These are phyloP conservation scores for Tephrocybe sp. DNA, from an alignment of 768 basidiomycete genomes.

Conservation along the genomic window DNA sequence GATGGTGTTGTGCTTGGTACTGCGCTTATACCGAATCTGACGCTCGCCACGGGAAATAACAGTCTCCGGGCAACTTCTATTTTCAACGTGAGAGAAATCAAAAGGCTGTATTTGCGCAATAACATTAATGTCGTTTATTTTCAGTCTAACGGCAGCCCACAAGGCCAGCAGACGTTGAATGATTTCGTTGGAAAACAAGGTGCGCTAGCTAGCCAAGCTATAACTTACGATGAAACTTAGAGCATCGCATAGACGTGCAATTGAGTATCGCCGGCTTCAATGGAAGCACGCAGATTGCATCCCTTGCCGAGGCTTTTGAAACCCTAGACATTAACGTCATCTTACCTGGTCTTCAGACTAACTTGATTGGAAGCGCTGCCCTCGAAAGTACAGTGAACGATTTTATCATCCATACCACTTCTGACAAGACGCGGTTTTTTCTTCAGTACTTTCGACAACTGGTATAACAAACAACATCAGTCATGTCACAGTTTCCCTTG, in stretches of 20 bases:
- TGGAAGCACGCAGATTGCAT: slow-evolving; percentile 58
- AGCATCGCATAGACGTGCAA: slow-evolving; percentile 47
- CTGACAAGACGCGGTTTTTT: background rate
- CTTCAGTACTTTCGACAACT: slow-evolving; percentile 61
- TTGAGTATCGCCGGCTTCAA: slow-evolving; percentile 58
- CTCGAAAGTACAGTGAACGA: slow-evolving; percentile 49
- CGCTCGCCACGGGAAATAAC: slow-evolving; percentile 61
- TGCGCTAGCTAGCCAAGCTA: slow-evolving; percentile 15
- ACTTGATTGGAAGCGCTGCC: slow-evolving; percentile 55
- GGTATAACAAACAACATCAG: slow-evolving; percentile 62
- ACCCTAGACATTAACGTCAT: slow-evolving; percentile 54
- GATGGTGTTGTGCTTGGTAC: slow-evolving; percentile 58
- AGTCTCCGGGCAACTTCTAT: slow-evolving; percentile 45
- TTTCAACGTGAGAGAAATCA: slow-evolving; percentile 44
- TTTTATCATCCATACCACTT: background rate
- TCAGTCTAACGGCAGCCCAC: slow-evolving; percentile 59
- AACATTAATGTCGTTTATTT: slow-evolving; percentile 6
- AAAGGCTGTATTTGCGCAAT: background rate
- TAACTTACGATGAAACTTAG: background rate
- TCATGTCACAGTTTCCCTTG: slow-evolving; percentile 60
- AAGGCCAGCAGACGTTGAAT: slow-evolving; percentile 62
- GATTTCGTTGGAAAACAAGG: slow-evolving; percentile 67
- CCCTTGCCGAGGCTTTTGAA: slow-evolving; percentile 61
- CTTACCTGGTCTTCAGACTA: slow-evolving; percentile 60
- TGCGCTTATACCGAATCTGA: slow-evolving; percentile 58